Conservation (phyloP, 306 rosid species). For the Gastrolobium bilobum region DNA sequence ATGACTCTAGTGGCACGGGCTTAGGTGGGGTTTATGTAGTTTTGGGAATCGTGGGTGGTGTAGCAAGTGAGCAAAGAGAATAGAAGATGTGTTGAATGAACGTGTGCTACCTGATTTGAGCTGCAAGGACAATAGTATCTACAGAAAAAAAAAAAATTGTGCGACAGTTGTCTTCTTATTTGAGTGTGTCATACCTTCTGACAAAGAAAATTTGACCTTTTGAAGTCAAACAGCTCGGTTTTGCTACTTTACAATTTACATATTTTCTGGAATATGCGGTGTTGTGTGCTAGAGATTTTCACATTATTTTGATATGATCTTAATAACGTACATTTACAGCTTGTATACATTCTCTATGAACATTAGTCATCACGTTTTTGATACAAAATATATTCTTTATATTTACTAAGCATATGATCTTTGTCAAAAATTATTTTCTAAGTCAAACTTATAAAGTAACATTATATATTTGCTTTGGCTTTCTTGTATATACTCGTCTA, state of each 20-base stretch:
- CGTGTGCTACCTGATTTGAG: background rate
- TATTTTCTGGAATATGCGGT: slow-evolving; percentile 35
- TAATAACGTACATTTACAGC: slow-evolving; percentile 30
- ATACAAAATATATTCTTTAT: slow-evolving; percentile 46
- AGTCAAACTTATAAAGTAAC: slow-evolving; percentile 71
- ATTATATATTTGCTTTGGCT: slow-evolving; percentile 66
- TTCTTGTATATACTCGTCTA: slow-evolving; percentile 72
- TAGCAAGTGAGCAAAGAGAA: slow-evolving; percentile 24
- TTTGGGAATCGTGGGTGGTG: slow-evolving; percentile 4
- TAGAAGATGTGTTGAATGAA: background rate
- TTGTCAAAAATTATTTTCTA: slow-evolving; percentile 64
- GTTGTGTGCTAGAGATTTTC: slow-evolving; percentile 11
- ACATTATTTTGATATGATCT: slow-evolving; percentile 42
- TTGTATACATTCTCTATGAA: slow-evolving; percentile 34
- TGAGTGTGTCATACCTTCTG: slow-evolving; percentile 24
- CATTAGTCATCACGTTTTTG: slow-evolving; percentile 27
- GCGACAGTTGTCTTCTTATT: slow-evolving; percentile 13
- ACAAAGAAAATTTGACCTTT: slow-evolving; percentile 13
- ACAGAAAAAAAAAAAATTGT: background rate
- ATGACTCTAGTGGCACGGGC: slow-evolving; percentile 14
- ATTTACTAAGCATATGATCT: slow-evolving; percentile 51
- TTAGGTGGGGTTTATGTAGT: slow-evolving; percentile 28
- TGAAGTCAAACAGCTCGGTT: slow-evolving; percentile 14
- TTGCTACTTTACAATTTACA: slow-evolving; percentile 41
- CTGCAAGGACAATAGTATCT: background rate